Evolutionary conservation across 352 stramenopile species (phyloP).

Genomic region (Phytophthora foliorum): DNA sequence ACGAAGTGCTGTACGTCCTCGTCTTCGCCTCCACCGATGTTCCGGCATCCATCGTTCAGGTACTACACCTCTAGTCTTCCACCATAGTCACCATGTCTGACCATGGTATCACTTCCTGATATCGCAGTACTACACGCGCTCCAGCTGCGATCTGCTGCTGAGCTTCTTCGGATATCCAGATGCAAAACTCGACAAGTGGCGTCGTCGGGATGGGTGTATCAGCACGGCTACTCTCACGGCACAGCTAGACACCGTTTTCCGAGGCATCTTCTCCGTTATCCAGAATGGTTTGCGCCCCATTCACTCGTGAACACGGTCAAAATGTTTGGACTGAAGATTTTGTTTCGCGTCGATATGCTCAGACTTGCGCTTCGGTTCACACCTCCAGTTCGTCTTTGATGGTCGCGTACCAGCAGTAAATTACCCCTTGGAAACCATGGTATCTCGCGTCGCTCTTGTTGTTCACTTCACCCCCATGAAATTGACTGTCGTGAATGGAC

Average conservation of each 20-base stretch:
- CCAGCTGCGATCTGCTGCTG: conserved; percentile 62
- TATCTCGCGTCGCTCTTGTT: conserved; percentile 8
- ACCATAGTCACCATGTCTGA: background rate
- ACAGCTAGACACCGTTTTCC: conserved; percentile 43
- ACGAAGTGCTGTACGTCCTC: conserved; percentile 67
- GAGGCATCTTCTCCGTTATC: conserved; percentile 35
- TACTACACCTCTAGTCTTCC: background rate
- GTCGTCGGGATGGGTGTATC: conserved; percentile 22
- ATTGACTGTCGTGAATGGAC: conserved; percentile 1
- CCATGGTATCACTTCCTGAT: background rate
- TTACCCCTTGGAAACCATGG: conserved; percentile 59
- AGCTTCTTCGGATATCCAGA: conserved; percentile 63
- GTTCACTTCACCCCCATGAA: background rate
- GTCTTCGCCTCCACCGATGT: conserved; percentile 39
- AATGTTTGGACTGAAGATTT: background rate
- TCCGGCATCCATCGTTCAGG: conserved; percentile 28
- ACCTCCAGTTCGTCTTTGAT: conserved; percentile 61
- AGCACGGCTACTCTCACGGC: conserved; percentile 16
- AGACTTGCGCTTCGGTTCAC: conserved; percentile 53
- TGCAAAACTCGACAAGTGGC: conserved; percentile 44
- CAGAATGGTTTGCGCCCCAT: conserved; percentile 25
- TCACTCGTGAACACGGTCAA: background rate
- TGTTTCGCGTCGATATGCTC: no score
- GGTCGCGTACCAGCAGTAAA: conserved; percentile 50
- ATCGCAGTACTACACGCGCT: conserved; percentile 58